Base-by-base conservation (phyloP, 1,284 basidiomycete genomes). In the Trichosporon coremiiforme region DNA sequence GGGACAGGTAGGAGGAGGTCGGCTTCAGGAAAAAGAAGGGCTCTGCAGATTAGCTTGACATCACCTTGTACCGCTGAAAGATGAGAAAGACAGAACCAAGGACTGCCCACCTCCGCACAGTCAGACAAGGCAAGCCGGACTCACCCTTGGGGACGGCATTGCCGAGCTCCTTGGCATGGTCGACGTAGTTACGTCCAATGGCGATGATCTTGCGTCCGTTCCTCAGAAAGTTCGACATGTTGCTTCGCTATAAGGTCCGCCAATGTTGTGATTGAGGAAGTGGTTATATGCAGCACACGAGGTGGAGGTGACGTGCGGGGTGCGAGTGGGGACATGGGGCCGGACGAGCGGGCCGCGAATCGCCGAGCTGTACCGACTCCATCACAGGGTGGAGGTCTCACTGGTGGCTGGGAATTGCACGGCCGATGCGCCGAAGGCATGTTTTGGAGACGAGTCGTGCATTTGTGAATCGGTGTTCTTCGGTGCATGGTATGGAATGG, bases 11-110 rank as follows among this genome's bases (percentile, higher is more conserved):
- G 78, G 91, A 93, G 3, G 91, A 89, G 2, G 96, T 98, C 5
- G 96, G 96, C 85, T 99, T 99, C 53, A 98, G 85, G 87, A 98
- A 99, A 88, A 98, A 97, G 87, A 99, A 98, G 0, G 96, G 96
- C 81, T 98, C 95, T 82, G 68, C 4, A 17, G 15, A 66, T 70
- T 31, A 67, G 67, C 36, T 36, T 17, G 33, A n/a, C n/a, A n/a
- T n/a, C n/a, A n/a, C n/a, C n/a, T n/a, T n/a, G n/a, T n/a, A n/a
- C n/a, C 38, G 38, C 38, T 41, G 12, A 12, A 41, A 41, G 38
- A 15, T 6, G 8, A 7, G 55, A 33, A 53, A 9, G 8, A 3
- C 20, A 22, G 45, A 47, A 15, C 1, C 4, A 15, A n/a, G 45
- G n/a, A 6, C 7, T 53, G 47, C 47, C 47, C 47, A 53, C 47